Conservation (phyloP, 2,329 filamentous ascomycete species). For the Tolypocladium tundrense region DNA sequence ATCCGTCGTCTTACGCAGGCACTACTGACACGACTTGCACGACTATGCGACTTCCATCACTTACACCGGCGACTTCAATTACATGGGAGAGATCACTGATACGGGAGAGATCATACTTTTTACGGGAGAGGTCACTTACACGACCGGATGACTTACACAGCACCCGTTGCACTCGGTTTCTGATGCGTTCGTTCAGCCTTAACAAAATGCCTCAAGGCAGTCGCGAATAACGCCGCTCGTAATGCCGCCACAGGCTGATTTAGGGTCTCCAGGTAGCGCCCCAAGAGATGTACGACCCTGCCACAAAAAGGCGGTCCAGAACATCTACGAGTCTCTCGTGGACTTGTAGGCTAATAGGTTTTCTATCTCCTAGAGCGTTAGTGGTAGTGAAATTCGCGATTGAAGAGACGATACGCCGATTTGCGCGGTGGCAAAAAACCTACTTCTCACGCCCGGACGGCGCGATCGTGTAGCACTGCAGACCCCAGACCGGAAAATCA, state of each 20-base stretch:
- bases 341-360: slow-evolving; percentile 1
- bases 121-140: too few species aligned
- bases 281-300: not conserved
- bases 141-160: too few species aligned
- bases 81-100: too few species aligned
- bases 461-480: not conserved
- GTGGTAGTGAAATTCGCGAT: not conserved
- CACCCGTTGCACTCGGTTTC: too few species aligned
- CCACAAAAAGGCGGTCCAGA: slow-evolving; percentile 2
- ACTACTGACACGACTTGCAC: too few species aligned
- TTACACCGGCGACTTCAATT: too few species aligned
- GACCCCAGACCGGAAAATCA: too few species aligned
- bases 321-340: slow-evolving; percentile 3
- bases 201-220: slow-evolving; percentile 1
- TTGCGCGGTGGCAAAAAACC: not conserved
- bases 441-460: not conserved
- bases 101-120: too few species aligned
- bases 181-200: too few species aligned
- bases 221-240: slow-evolving; percentile 1
- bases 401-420: not conserved
- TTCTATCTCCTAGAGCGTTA: slow-evolving; percentile 1
- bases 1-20: too few species aligned
- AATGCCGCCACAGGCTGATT: slow-evolving; percentile 1
- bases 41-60: too few species aligned
- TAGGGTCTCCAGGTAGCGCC: slow-evolving; percentile 2